Conservation (phyloP, 2,329 filamentous ascomycete genomes). For the Mycogone perniciosa region DNA sequence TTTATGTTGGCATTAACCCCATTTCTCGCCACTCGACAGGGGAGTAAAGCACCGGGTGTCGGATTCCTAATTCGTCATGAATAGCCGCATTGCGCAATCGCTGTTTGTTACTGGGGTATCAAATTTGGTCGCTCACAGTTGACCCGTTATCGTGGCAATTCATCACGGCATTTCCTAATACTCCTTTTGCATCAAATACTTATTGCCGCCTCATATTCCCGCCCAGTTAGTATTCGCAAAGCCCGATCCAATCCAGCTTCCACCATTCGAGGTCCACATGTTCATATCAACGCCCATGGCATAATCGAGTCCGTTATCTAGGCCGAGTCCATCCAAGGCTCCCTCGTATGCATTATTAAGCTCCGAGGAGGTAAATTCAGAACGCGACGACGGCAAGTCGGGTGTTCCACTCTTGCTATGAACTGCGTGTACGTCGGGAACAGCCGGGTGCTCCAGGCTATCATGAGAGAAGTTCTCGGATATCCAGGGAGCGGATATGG, state of each 20-base stretch:
- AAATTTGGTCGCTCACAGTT: no score
- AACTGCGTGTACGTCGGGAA: neutral
- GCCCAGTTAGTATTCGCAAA: conserved; percentile 18
- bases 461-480: conserved; percentile 22
- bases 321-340: conserved; percentile 39
- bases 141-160: no score
- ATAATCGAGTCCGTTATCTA: conserved; percentile 37
- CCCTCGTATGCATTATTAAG: conserved; percentile 47
- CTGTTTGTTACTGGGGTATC: no score
- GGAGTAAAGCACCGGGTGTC: no score
- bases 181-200: no score
- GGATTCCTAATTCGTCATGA: no score
- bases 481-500: conserved; percentile 25
- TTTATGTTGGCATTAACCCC: no score
- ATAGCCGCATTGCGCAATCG: no score
- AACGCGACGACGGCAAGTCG: conserved; percentile 15
- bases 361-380: conserved; percentile 32
- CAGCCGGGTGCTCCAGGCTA: conserved; percentile 1
- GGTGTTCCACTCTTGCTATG: conserved; percentile 9
- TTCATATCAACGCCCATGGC: conserved; percentile 37
- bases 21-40: no score
- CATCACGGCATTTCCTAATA: no score
- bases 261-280: conserved; percentile 29
- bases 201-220: no score
- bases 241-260: conserved; percentile 27